phyloP scores from a whole-genome alignment of 148 eudicot genomes.

The Cornus suecica region DNA sequence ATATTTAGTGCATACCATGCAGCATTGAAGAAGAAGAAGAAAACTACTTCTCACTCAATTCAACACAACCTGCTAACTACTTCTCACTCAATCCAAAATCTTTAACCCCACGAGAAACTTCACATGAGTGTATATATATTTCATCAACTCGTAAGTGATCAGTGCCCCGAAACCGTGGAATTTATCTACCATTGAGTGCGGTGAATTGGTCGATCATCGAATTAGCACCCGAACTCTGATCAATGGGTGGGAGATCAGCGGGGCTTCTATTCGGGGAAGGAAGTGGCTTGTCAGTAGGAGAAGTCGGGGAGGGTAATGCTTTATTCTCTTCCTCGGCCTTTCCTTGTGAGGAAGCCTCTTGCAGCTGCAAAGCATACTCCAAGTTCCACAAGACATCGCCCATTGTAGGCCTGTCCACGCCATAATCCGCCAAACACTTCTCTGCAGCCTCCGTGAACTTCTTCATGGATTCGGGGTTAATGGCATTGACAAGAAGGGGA shows the following conservation, averaged over 20 bases:
- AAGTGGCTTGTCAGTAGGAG: conserved; percentile 4
- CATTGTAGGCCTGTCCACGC: conserved; percentile 88
- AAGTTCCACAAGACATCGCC: conserved; percentile 92
- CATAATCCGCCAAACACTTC: conserved; percentile 82
- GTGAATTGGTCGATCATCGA: conserved; percentile 32
- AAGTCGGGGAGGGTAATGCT: background rate
- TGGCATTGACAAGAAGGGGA: conserved; percentile 41
- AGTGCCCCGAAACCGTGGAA: background rate
- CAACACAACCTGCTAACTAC: background rate
- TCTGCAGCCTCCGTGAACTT: conserved; percentile 86
- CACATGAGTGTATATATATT: background rate
- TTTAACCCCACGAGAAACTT: background rate
- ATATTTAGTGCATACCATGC: background rate
- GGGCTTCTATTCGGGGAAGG: conserved; percentile 6
- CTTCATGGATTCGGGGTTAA: conserved; percentile 55
- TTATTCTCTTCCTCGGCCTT: conserved; percentile 30
- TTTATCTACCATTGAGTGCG: conserved; percentile 29
- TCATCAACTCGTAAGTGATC: background rate
- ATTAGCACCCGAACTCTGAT: conserved; percentile 29
- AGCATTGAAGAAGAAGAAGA: background rate
- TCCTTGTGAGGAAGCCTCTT: conserved; percentile 48
- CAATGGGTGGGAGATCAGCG: conserved; percentile 17
- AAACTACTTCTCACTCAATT: background rate
- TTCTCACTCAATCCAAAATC: background rate
- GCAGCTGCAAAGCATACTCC: conserved; percentile 78